Conservation (phyloP, 768 basidiomycete genomes). For the Podaxis sp. region DNA sequence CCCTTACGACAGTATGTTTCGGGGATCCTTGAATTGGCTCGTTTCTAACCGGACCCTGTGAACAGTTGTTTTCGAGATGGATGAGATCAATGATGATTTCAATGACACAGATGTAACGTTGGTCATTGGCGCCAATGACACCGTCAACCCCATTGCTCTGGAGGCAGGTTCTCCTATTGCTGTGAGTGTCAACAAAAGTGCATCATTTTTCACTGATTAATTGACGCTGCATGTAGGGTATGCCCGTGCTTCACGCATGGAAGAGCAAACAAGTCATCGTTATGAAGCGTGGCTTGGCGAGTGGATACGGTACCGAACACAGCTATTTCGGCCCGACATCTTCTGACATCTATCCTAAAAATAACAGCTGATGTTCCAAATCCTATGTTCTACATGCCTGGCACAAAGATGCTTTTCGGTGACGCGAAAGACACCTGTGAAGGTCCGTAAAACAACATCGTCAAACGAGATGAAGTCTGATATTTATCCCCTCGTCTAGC, state of each 20-base stretch:
- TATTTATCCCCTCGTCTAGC: slow-evolving; percentile 31
- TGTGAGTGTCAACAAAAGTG: slow-evolving; percentile 26
- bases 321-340: neutral
- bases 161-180: slow-evolving; percentile 87
- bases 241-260: slow-evolving; percentile 92
- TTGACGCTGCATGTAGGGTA: slow-evolving; percentile 44
- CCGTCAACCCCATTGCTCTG: slow-evolving; percentile 87
- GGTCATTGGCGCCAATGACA: slow-evolving; percentile 91
- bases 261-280: slow-evolving; percentile 91
- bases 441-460: slow-evolving; percentile 36
- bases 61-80: slow-evolving; percentile 90
- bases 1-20: slow-evolving; percentile 75
- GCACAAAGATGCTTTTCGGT: slow-evolving; percentile 89
- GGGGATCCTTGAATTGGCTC: neutral
- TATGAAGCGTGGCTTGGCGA: slow-evolving; percentile 90
- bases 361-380: slow-evolving; percentile 82
- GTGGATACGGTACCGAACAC: slow-evolving; percentile 68
- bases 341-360: slow-evolving; percentile 9
- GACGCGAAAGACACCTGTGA: slow-evolving; percentile 92
- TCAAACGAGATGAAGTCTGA: neutral
- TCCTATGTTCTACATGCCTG: slow-evolving; percentile 91
- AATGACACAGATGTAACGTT: slow-evolving; percentile 85
- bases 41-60: slow-evolving; percentile 4
- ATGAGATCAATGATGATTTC: slow-evolving; percentile 93
- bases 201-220: neutral